Conservation (phyloP, 306 rosid species). For the Datisca glomerata region DNA sequence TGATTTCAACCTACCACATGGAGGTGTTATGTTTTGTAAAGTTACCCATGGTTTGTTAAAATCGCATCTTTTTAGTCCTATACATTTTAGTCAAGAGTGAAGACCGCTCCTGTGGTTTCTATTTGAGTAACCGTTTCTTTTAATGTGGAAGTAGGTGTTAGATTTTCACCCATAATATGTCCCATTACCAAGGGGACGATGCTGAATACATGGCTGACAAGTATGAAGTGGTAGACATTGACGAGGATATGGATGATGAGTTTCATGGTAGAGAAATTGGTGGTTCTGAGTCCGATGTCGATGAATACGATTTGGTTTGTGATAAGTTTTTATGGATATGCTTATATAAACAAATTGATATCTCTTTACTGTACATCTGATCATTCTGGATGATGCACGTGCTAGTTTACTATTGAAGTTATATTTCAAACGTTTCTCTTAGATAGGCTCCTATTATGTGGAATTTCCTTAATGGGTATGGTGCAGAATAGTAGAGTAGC, state of each 20-base stretch:
- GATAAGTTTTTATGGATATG: constrained; percentile 1
- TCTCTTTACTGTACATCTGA: not conserved
- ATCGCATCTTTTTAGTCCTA: too few species aligned
- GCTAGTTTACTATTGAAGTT: not conserved
- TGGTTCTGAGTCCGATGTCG: constrained; percentile 52
- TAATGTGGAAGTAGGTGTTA: not conserved
- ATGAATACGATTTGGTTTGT: constrained; percentile 59
- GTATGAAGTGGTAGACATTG: constrained; percentile 62
- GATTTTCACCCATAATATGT: constrained; percentile 21
- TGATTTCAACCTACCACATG: too few species aligned
- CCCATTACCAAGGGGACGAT: constrained; percentile 34
- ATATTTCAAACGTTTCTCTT: not conserved
- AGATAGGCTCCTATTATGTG: constrained; percentile 1
- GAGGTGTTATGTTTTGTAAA: too few species aligned
- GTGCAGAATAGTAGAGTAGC: constrained; percentile 32
- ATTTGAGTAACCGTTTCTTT: not conserved
- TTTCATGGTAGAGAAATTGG: constrained; percentile 39
- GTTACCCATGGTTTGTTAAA: too few species aligned
- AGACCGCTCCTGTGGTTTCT: too few species aligned
- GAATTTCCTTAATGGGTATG: not conserved
- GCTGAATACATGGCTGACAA: constrained; percentile 51
- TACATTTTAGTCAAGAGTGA: too few species aligned
- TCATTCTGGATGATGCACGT: not conserved
- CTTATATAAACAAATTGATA: not conserved
- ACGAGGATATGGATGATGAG: constrained; percentile 49